Conservation (phyloP, 768 basidiomycete species). For the Candolleomyces eurysporus region DNA sequence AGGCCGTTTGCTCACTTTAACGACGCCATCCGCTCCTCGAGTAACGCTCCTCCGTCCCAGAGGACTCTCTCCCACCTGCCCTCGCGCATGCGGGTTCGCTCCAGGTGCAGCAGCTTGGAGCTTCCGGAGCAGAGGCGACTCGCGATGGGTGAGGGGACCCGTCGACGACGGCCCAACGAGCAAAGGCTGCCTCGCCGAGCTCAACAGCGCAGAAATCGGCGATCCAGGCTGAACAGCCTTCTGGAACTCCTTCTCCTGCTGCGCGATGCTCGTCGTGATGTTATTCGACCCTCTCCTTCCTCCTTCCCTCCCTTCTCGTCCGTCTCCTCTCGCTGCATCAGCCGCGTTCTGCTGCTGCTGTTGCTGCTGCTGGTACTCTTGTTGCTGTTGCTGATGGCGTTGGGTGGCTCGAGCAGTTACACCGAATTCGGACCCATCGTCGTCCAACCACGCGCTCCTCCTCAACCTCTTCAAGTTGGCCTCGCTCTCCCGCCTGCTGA, state of each 20-base stretch:
- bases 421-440: constrained; percentile 33
- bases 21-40: constrained; percentile 40
- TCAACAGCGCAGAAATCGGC: constrained; percentile 89
- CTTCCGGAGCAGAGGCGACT: constrained; percentile 49
- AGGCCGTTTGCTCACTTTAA: constrained; percentile 28
- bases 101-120: constrained; percentile 16
- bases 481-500: constrained; percentile 40
- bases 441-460: constrained; percentile 60
- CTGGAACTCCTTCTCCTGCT: constrained; percentile 96
- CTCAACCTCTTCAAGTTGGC: constrained; percentile 71
- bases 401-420: background rate
- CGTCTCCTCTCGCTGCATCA: background rate
- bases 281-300: constrained; percentile 21
- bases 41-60: constrained; percentile 42
- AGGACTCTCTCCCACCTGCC: constrained; percentile 44
- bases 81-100: constrained; percentile 21
- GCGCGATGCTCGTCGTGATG: constrained; percentile 62
- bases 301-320: background rate
- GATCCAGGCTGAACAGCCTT: constrained; percentile 93
- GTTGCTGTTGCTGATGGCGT: background rate
- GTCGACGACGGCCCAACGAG: constrained; percentile 51
- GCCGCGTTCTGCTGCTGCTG: background rate
- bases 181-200: constrained; percentile 84
- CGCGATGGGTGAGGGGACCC: constrained; percentile 17
- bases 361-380: background rate